These are phyloP conservation scores for Pseudocercospora vitis DNA, from an alignment of 2,329 filamentous ascomycete species.

Conservation along the genomic window DNA sequence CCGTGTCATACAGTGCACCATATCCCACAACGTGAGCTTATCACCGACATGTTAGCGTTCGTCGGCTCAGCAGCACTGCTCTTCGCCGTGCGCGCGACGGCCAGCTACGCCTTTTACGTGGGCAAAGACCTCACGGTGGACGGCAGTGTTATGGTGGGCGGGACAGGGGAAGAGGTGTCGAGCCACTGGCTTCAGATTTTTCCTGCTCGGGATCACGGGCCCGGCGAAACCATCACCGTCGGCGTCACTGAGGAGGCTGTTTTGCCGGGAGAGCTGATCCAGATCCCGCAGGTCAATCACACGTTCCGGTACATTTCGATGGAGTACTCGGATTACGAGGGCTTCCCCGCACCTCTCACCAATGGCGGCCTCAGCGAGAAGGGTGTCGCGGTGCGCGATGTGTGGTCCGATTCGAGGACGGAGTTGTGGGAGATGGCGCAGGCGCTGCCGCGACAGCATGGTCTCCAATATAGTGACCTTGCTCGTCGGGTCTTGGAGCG, in stretches of 20 bases:
- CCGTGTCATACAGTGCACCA: background rate
- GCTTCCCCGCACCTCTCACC: slow-evolving; percentile 47
- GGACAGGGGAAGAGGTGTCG: slow-evolving; percentile 51
- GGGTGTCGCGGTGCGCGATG: slow-evolving; percentile 45
- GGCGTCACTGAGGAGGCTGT: slow-evolving; percentile 45
- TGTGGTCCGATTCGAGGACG: slow-evolving; percentile 44
- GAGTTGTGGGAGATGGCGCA: slow-evolving; percentile 41
- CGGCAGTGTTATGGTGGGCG: slow-evolving; percentile 47
- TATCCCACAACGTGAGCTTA: background rate
- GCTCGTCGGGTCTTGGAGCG: slow-evolving; percentile 45
- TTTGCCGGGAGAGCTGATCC: slow-evolving; percentile 39
- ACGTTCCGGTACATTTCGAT: slow-evolving; percentile 41
- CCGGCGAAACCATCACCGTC: slow-evolving; percentile 46
- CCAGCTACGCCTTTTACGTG: slow-evolving; percentile 53
- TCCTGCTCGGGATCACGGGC: slow-evolving; percentile 42
- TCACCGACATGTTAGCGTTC: background rate
- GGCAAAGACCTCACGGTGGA: slow-evolving; percentile 48
- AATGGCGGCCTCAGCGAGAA: slow-evolving; percentile 49
- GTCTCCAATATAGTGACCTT: slow-evolving; percentile 46
- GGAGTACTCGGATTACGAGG: slow-evolving; percentile 44
- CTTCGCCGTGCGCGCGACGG: slow-evolving; percentile 16
- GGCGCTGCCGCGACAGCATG: slow-evolving; percentile 44
- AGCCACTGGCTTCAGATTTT: slow-evolving; percentile 52
- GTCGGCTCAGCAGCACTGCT: background rate
- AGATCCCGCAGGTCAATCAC: slow-evolving; percentile 38